phyloP scores from a whole-genome alignment of 139 green algal species.

The Chlamydomonas eustigma region DNA sequence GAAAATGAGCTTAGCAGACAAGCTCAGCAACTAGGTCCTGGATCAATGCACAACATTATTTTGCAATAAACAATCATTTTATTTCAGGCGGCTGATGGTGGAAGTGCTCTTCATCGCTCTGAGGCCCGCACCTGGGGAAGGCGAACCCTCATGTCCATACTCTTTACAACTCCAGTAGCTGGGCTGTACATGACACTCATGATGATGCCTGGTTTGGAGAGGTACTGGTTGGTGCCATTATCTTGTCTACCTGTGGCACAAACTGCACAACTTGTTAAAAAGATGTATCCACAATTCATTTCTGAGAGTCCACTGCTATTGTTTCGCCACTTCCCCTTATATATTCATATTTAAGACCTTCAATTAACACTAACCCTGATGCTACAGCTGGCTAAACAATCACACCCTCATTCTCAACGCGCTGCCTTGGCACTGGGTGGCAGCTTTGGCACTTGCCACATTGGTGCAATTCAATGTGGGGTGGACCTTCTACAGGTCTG shows the following conservation, averaged over 20 bases:
- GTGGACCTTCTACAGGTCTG: conserved; percentile 39
- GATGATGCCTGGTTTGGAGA: conserved; percentile 2
- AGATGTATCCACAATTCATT: no score
- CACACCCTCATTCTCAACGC: neutral
- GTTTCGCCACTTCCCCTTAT: no score
- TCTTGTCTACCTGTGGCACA: no score
- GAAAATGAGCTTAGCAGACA: no score
- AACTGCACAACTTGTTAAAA: no score
- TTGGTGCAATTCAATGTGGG: conserved; percentile 78
- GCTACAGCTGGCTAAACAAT: neutral
- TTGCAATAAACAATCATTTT: no score
- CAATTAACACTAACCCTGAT: no score
- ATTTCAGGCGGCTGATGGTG: neutral
- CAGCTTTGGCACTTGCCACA: conserved; percentile 20
- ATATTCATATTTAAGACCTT: no score
- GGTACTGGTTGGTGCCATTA: no score
- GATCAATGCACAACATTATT: no score
- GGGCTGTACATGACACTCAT: conserved; percentile 64
- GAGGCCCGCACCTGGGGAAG: conserved; percentile 48
- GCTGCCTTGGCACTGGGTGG: conserved; percentile 26
- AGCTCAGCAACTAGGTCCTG: no score
- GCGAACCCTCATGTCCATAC: conserved; percentile 23
- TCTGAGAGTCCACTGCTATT: no score
- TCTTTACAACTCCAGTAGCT: conserved; percentile 69
- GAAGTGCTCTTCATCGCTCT: conserved; percentile 10